Percentiles rank a stretch among this genome's conserved stretches.
These are phyloP conservation scores for Pleurostoma richardsiae DNA, from an alignment of 2,329 filamentous ascomycete genomes.

Conservation along the genomic window DNA sequence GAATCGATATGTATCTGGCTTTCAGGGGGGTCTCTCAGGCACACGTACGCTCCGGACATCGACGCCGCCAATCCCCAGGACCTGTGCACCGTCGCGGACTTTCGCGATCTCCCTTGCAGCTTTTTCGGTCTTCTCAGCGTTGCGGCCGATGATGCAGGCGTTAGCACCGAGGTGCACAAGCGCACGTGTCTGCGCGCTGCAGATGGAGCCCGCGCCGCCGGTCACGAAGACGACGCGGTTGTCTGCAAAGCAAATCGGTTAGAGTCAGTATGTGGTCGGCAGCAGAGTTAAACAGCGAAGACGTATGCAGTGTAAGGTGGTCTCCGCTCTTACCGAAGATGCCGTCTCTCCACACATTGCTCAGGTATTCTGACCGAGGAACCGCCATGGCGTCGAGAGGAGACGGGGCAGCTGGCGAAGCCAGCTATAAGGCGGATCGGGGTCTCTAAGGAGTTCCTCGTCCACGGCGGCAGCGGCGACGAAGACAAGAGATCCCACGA, in stretches of 20 bases:
- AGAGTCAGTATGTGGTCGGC: slow-evolving; percentile 4
- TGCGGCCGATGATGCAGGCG: slow-evolving; percentile 90
- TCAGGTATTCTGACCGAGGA: slow-evolving; percentile 62
- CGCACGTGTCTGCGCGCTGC: slow-evolving; percentile 87
- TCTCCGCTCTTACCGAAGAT: slow-evolving; percentile 63
- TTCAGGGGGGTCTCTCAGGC: slow-evolving; percentile 1
- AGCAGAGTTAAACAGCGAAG: slow-evolving; percentile 63
- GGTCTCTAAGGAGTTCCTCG: slow-evolving; percentile 1
- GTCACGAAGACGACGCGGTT: slow-evolving; percentile 93
- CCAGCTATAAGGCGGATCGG: neutral
- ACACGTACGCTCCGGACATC: slow-evolving; percentile 65
- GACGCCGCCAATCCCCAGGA: slow-evolving; percentile 78
- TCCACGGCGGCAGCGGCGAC: slow-evolving; percentile 4
- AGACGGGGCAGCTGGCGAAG: neutral
- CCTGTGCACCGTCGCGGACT: slow-evolving; percentile 71
- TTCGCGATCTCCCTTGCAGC: slow-evolving; percentile 79
- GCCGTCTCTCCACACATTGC: slow-evolving; percentile 78
- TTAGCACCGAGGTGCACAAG: slow-evolving; percentile 88
- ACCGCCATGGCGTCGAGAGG: slow-evolving; percentile 8
- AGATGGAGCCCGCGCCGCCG: slow-evolving; percentile 89
- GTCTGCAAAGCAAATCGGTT: slow-evolving; percentile 38
- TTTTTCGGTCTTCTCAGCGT: slow-evolving; percentile 77
- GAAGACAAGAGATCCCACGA: slow-evolving; percentile 6
- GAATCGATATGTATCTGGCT: no score
- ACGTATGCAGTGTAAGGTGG: slow-evolving; percentile 47